phyloP scores from a whole-genome alignment of 2,329 filamentous ascomycete species.

The Colletotrichum eremochloae region DNA sequence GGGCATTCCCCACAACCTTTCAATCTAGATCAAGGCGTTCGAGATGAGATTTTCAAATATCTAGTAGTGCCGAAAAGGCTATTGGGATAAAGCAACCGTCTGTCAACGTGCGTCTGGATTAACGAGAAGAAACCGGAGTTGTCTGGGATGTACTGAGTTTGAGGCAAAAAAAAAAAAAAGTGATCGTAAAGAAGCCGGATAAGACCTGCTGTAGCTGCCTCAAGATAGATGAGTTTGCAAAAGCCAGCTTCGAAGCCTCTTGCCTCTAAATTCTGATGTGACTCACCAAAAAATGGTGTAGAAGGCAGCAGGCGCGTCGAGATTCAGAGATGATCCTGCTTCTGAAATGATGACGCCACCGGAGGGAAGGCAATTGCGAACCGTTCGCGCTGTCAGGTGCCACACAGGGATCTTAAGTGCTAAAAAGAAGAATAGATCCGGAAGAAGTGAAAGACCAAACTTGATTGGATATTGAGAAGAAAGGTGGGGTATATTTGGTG shows the following conservation, averaged over 20 bases:
- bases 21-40: background rate
- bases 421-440: background rate
- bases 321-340: background rate
- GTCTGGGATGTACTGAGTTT: background rate
- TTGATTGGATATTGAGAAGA: slow-evolving; percentile 14
- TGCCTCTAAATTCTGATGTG: background rate
- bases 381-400: slow-evolving; percentile 31
- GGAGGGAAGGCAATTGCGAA: slow-evolving; percentile 35
- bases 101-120: background rate
- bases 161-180: background rate
- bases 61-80: background rate
- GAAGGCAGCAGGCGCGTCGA: slow-evolving; percentile 20
- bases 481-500: background rate
- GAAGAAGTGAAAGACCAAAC: background rate
- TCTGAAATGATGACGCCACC: slow-evolving; percentile 35
- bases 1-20: background rate
- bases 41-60: too few species aligned
- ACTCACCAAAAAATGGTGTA: background rate
- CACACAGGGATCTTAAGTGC: slow-evolving; percentile 35
- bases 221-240: background rate
- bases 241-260: background rate
- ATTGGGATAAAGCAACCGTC: background rate
- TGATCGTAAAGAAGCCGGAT: background rate
- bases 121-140: too few species aligned
- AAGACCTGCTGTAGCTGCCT: background rate